phyloP scores from a whole-genome alignment of 345 rosid genomes.

The Toxicodendron radicans region DNA sequence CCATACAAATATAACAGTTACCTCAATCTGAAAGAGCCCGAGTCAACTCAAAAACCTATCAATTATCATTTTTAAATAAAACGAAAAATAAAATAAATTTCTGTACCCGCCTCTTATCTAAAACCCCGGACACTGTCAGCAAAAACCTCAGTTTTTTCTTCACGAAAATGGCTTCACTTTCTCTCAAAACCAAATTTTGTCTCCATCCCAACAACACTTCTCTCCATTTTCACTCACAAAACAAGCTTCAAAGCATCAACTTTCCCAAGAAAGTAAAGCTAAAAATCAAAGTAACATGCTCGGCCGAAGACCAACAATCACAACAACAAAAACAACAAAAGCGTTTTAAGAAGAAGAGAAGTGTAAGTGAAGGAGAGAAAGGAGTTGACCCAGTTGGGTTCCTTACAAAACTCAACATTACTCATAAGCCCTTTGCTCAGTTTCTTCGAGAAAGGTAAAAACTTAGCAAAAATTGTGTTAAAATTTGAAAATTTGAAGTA shows the following conservation, averaged over 20 bases:
- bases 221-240: slow-evolving; percentile 20
- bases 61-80: neutral
- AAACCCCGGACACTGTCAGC: slow-evolving; percentile 22
- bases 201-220: slow-evolving; percentile 22
- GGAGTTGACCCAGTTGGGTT: slow-evolving; percentile 69
- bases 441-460: slow-evolving; percentile 89
- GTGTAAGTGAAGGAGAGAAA: slow-evolving; percentile 39
- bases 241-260: slow-evolving; percentile 18
- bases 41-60: no score
- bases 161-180: slow-evolving; percentile 33
- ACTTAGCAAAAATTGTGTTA: neutral
- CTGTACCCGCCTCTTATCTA: slow-evolving; percentile 22
- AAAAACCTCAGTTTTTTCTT: neutral
- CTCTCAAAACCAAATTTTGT: slow-evolving; percentile 27
- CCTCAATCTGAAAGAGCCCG: no score
- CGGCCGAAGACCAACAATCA: slow-evolving; percentile 39
- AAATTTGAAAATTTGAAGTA: neutral
- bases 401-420: slow-evolving; percentile 61
- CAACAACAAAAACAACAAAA: slow-evolving; percentile 17
- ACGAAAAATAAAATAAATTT: neutral
- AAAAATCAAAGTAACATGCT: slow-evolving; percentile 32
- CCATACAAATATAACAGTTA: no score
- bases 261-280: slow-evolving; percentile 17
- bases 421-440: slow-evolving; percentile 78
- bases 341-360: slow-evolving; percentile 39